phyloP scores from a whole-genome alignment of 495 filamentous ascomycete genomes.

The Aspergillus biplanus region DNA sequence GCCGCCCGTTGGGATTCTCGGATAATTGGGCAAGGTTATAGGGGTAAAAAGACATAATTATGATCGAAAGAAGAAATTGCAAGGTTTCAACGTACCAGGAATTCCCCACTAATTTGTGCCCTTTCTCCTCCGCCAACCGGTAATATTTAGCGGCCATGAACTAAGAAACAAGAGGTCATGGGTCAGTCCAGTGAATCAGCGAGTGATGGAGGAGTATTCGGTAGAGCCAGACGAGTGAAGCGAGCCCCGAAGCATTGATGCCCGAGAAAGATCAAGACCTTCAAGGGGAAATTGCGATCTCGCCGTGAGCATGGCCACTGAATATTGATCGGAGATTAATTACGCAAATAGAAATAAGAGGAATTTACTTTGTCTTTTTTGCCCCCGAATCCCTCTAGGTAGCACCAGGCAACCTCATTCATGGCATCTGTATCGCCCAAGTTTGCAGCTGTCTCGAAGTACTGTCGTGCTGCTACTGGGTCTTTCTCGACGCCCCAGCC shows the following conservation, averaged over 20 bases:
- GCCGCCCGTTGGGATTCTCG: constrained; percentile 15
- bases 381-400: constrained; percentile 89
- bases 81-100: constrained; percentile 73
- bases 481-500: constrained; percentile 95
- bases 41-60: constrained; percentile 7
- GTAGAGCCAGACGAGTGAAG: constrained; percentile 27
- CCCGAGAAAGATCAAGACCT: constrained; percentile 19
- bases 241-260: constrained; percentile 25
- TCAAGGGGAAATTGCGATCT: constrained; percentile 1
- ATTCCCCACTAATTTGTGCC: constrained; percentile 89
- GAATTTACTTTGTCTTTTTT: constrained; percentile 92
- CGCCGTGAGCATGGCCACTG: neutral
- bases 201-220: constrained; percentile 26
- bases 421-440: constrained; percentile 96
- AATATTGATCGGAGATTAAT: constrained; percentile 11
- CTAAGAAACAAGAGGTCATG: constrained; percentile 46
- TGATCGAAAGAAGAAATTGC: constrained; percentile 4
- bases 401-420: constrained; percentile 97
- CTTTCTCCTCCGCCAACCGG: constrained; percentile 85
- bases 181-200: constrained; percentile 16
- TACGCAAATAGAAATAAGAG: constrained; percentile 31
- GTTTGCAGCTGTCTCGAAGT: constrained; percentile 97
- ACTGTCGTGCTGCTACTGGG: constrained; percentile 84
- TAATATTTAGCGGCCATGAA: constrained; percentile 90
- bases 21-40: constrained; percentile 9